Percentiles rank a stretch among this genome's conserved stretches.
These are phyloP conservation scores for Paramarasmius palmivorus DNA, from an alignment of 1,284 basidiomycete species.

Conservation along the genomic window DNA sequence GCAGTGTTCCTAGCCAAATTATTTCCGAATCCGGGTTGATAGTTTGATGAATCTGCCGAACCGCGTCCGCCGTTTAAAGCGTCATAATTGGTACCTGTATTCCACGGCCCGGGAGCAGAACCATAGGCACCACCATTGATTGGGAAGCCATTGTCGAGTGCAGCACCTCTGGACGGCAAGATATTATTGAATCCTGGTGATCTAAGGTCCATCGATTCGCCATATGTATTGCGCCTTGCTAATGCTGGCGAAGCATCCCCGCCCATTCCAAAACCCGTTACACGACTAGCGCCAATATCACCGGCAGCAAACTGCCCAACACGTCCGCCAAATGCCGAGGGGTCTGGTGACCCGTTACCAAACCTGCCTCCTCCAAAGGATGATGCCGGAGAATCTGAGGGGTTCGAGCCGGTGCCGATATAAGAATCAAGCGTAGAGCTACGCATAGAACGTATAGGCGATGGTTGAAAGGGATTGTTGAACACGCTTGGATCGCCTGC, in stretches of 20 bases:
- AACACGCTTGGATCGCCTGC: conserved; percentile 38
- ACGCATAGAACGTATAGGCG: conserved; percentile 58
- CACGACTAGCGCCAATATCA: conserved; percentile 31
- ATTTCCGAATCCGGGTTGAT: conserved; percentile 9
- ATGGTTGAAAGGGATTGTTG: conserved; percentile 60
- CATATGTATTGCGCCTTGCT: conserved; percentile 34
- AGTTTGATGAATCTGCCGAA: conserved; percentile 15
- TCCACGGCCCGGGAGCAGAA: conserved; percentile 39
- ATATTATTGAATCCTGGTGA: conserved; percentile 32
- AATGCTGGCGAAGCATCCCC: conserved; percentile 31
- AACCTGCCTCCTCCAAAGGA: conserved; percentile 65
- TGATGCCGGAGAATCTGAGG: conserved; percentile 69
- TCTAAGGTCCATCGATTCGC: conserved; percentile 31
- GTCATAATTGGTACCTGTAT: conserved; percentile 23
- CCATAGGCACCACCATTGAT: conserved; percentile 35
- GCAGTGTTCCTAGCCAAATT: not conserved
- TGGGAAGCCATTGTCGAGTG: conserved; percentile 42
- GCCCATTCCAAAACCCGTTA: conserved; percentile 19
- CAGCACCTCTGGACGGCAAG: conserved; percentile 33
- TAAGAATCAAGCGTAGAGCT: conserved; percentile 62
- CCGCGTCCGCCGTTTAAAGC: conserved; percentile 18
- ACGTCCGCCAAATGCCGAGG: conserved; percentile 53
- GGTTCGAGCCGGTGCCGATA: conserved; percentile 48
- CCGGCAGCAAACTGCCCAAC: conserved; percentile 38
- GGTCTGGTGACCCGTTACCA: conserved; percentile 67